Evolutionary conservation across 345 rosid genomes (phyloP), one percentile per base, ranked within the genome.

Genomic region (Melastoma malabathricum): DNA sequence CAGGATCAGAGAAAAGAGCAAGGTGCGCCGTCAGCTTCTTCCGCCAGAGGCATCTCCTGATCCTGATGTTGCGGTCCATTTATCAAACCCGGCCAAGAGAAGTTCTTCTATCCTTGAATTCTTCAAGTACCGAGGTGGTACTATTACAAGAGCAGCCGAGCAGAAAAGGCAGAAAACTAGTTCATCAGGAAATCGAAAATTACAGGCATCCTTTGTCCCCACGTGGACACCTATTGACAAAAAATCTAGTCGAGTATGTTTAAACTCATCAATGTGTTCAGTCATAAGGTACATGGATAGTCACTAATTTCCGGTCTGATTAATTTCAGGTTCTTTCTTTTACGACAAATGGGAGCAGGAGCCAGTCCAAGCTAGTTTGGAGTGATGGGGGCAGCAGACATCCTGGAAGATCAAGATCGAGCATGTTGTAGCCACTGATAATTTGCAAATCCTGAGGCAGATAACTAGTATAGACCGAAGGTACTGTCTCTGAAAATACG

Each of bases 351-450:
- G 83, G 69, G 60, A 65, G 57, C 59, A 86, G 82, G 63, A 62
- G 72, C 55, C 95, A 85, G 69, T 76, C 94, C 23, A 81, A 71
- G 77, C 77, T 93, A 46, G 80, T 93, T 38, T 88, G 97, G 94
- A 75, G 68, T 27, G 72, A 79, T 15, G 68, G 68, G 72, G 50
- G 51, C 48, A 66, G 65, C 27, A 15, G 15, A 7, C 41, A 9
- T 34, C 12, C 41, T 34, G 41, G 10, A 34, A 12, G 41, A 34
- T 22, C 58, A 63, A 18, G 56, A 45, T 47, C 50, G 45, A 52
- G 23, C 22, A 13, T 52, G n/a, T 10, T 15, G 55, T 22, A 31
- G 31, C 43, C 19, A 20, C 20, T 10, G 43, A 23, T 52, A 34
- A 13, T 51, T 49, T 29, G 31, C 43, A 19, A 51, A 8, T 15